Base-by-base conservation (phyloP, 1,139 yeast species). In the Zygoascus sp. region DNA sequence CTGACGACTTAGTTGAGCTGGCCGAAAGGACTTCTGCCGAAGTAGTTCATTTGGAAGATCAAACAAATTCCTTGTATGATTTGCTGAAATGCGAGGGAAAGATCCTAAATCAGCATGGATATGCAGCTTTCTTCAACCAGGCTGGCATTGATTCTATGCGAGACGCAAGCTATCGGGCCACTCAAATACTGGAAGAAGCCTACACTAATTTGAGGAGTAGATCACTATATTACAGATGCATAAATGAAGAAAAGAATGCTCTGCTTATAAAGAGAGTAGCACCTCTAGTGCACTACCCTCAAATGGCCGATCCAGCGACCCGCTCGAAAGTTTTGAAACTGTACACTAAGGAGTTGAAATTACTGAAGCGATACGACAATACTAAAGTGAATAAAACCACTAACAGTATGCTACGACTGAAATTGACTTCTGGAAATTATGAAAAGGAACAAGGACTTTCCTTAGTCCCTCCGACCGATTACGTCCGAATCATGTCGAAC, bases 391-490 rank as follows among this genome's bases (percentile, higher is more conserved):
- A 5, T 15, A 13, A 32, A 2, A n/a, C 23, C 9, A 20, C 5
- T 2, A 30, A 7, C 4, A 30, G 13, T 30, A 19, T 28, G 21
- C 19, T 38, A 20, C n/a, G 15, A 13, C 15, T 38, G 19, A 23
- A 17, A 23, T 11, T 38, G 32, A 38, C 3, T 11, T 16, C 9
- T 25, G 17, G 32, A 2, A 25, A 28, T 9, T 38, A 38, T 25
- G 21, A 13, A 16, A 25, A 19, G 9, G 28, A 17, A 10, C 13
- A 25, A 2, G 32, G 32, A 11, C 8, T 15, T 23, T 38, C 41
- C n/a, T 13, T 40, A 11, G 37, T 40, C 5, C 43, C 43, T 17
- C 20, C 35, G 8, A 20, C 17, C n/a, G 43, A 40, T 16, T 40
- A 40, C 13, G 13, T 21, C 15, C 27, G 19, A 10, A 32, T 40